phyloP scores from a whole-genome alignment of 1,284 basidiomycete genomes.

The Apiotrichum akiyoshidainum region DNA sequence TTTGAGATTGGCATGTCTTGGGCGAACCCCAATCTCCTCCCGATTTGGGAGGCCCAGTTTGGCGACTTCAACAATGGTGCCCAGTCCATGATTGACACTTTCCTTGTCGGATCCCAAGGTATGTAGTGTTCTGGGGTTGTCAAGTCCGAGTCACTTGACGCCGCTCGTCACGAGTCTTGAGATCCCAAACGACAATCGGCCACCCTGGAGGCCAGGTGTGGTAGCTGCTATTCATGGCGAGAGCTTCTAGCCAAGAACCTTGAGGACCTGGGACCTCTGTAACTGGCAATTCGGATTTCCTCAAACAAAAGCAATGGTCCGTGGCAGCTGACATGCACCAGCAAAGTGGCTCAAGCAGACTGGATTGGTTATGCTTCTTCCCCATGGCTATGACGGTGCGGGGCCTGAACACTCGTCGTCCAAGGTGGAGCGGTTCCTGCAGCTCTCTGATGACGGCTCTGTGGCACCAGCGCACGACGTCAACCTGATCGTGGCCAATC shows the following conservation, averaged over 20 bases:
- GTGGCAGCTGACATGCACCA: slow-evolving; percentile 38
- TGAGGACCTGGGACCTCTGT: not conserved
- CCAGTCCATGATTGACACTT: slow-evolving; percentile 83
- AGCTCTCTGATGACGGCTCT: slow-evolving; percentile 50
- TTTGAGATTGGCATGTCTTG: slow-evolving; percentile 87
- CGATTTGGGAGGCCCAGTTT: slow-evolving; percentile 84
- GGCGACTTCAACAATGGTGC: slow-evolving; percentile 91
- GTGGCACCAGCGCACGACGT: slow-evolving; percentile 52
- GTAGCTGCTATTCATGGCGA: not conserved
- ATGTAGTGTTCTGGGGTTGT: slow-evolving; percentile 37
- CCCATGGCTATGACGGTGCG: slow-evolving; percentile 82
- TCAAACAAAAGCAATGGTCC: not conserved
- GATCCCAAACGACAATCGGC: too few species aligned
- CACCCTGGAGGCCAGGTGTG: not conserved
- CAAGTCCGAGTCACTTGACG: not conserved
- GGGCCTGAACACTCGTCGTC: slow-evolving; percentile 87
- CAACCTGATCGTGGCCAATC: slow-evolving; percentile 79
- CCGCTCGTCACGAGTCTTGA: too few species aligned
- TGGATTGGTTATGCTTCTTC: slow-evolving; percentile 77
- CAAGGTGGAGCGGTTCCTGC: slow-evolving; percentile 78
- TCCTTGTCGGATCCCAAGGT: slow-evolving; percentile 78
- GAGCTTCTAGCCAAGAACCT: too few species aligned
- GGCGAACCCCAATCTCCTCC: slow-evolving; percentile 71
- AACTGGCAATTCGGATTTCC: not conserved
- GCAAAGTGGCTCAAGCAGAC: slow-evolving; percentile 93